Base-by-base conservation (phyloP, 2,329 filamentous ascomycete genomes). In the Atkinsonella hypoxylon region DNA sequence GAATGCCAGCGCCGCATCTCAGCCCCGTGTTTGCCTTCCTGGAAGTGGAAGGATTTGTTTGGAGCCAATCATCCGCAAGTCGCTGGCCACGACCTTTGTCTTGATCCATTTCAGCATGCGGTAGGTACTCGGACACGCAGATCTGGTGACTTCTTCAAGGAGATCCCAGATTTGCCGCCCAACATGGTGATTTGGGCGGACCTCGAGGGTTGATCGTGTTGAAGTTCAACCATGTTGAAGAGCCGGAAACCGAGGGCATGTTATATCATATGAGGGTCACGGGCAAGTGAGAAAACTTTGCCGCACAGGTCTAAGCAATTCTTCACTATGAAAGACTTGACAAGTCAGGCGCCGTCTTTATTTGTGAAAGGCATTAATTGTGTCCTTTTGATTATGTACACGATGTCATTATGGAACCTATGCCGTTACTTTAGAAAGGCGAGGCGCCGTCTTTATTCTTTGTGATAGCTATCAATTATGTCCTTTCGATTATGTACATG, bases 101-200 rank as follows among this genome's bases (percentile, higher is more conserved):
- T 52, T 75, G 44, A 74, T 60, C 55, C 72, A 75, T 56, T 75
- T 75, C 51, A 75, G 71, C 52, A 53, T 74, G 59, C 58, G 73
- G 31, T 74, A 75, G 73, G 31, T 74, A 75, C 51, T 64, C 52
- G 3, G 70, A 73, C 15, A 59, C 61, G 40, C 66, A 70, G 17
- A 58, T 76, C n/a, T 1, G 57, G 62, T 38, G 45, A 51, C 2
- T 75, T 75, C 51, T 75, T 75, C 52, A 59, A 56, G 45, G 61
- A 60, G n/a, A 54, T 72, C 62, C 56, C 59, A 3, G 62, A 70
- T 52, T 61, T 64, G 49, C 70, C 69, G 4, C 15, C 30, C 8
- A 75, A 75, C 54, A 69, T 75, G 47, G 70, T 75, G 0, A 60
- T 75, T 8, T 75, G 72, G 72, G 64, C 70, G 0, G 72, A 75